These are phyloP conservation scores for Fusarium continuum DNA, from an alignment of 2,329 filamentous ascomycete species.

Conservation along the genomic window DNA sequence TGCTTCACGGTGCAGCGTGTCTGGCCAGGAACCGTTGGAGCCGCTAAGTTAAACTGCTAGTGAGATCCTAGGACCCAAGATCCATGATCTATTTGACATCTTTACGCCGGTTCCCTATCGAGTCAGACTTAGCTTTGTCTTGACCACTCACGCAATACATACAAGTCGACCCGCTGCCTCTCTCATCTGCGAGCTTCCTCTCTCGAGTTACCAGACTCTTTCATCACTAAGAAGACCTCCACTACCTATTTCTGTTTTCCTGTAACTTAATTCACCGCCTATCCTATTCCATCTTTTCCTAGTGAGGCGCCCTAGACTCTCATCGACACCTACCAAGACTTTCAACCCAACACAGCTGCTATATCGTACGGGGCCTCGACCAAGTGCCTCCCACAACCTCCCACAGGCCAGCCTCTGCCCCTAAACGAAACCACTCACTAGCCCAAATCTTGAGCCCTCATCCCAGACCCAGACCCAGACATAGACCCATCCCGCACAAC, in stretches of 20 bases:
- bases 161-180: constrained; percentile 5
- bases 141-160: constrained; percentile 11
- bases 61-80: constrained; percentile 4
- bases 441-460: constrained; percentile 4
- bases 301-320: constrained; percentile 9
- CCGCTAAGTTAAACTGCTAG: constrained; percentile 8
- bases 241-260: not conserved
- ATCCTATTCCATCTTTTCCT: not conserved
- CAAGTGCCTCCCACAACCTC: not conserved
- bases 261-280: not conserved
- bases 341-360: constrained; percentile 1
- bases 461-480: not conserved
- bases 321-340: constrained; percentile 8
- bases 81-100: constrained; percentile 20
- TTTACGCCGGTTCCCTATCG: constrained; percentile 10
- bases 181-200: not conserved
- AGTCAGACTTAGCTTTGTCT: constrained; percentile 7
- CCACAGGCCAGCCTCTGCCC: not conserved
- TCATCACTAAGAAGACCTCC: not conserved
- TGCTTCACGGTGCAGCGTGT: constrained; percentile 8
- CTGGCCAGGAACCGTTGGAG: constrained; percentile 30
- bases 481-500: constrained; percentile 10
- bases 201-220: constrained; percentile 18
- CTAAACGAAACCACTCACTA: not conserved
- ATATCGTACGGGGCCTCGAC: constrained; percentile 3